These are phyloP conservation scores for Podospora pseudoanserina DNA, from an alignment of 495 filamentous ascomycete genomes.

Conservation along the genomic window DNA sequence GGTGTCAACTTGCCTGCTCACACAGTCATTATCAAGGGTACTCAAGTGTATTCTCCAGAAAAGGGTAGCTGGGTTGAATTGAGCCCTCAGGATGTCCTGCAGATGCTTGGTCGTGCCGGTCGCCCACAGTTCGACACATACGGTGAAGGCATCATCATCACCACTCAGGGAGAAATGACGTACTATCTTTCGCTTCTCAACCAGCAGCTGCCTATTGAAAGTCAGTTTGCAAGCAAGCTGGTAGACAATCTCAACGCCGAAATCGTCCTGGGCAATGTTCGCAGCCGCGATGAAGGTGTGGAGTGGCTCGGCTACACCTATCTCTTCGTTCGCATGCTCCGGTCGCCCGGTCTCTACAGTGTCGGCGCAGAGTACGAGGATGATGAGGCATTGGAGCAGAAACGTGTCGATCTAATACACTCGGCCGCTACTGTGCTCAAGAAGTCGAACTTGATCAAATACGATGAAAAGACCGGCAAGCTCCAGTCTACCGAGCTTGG, in stretches of 20 bases:
- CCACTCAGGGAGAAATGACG: slow-evolving; percentile 86
- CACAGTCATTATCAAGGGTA: slow-evolving; percentile 96
- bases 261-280: slow-evolving; percentile 91
- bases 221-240: slow-evolving; percentile 87
- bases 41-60: slow-evolving; percentile 95
- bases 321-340: slow-evolving; percentile 95
- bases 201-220: slow-evolving; percentile 96
- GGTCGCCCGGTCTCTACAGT: slow-evolving; percentile 91
- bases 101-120: slow-evolving; percentile 97
- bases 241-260: slow-evolving; percentile 98
- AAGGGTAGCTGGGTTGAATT: slow-evolving; percentile 98
- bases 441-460: slow-evolving; percentile 83
- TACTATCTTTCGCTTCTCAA: slow-evolving; percentile 96
- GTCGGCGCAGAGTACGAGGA: slow-evolving; percentile 94
- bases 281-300: slow-evolving; percentile 88
- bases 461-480: slow-evolving; percentile 89
- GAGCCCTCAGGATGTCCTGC: slow-evolving; percentile 94
- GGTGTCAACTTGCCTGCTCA: slow-evolving; percentile 93
- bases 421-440: slow-evolving; percentile 87
- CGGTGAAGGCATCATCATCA: slow-evolving; percentile 98
- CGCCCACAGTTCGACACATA: slow-evolving; percentile 96
- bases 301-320: slow-evolving; percentile 99
- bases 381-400: slow-evolving; percentile 88
- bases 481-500: slow-evolving; percentile 91
- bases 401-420: slow-evolving; percentile 92